Conservation (phyloP, 2,329 filamentous ascomycete genomes). For the Talaromyces piceae region DNA sequence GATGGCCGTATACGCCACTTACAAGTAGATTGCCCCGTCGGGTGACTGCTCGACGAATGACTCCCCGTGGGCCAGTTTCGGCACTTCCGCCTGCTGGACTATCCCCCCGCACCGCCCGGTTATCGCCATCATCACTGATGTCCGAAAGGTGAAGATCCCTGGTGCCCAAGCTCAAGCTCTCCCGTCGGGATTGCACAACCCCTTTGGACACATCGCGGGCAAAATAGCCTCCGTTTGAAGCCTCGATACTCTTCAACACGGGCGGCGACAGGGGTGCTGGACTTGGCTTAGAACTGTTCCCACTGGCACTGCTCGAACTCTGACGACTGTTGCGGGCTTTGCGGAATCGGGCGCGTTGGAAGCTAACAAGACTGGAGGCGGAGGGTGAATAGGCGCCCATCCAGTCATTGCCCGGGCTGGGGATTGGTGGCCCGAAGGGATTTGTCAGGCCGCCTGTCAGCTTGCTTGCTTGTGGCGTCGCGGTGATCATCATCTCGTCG, state of each 20-base stretch:
- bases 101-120: slow-evolving; percentile 23
- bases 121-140: slow-evolving; percentile 72
- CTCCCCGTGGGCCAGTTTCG: slow-evolving; percentile 57
- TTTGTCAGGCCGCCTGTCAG: slow-evolving; percentile 35
- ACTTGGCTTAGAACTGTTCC: slow-evolving; percentile 59
- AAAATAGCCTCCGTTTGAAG: slow-evolving; percentile 48
- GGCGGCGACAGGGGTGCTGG: slow-evolving; percentile 73
- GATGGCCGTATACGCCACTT: slow-evolving; percentile 29
- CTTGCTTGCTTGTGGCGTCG: slow-evolving; percentile 69
- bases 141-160: slow-evolving; percentile 77
- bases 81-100: slow-evolving; percentile 45
- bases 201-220: slow-evolving; percentile 42
- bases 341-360: slow-evolving; percentile 55
- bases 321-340: slow-evolving; percentile 55
- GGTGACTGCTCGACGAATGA: slow-evolving; percentile 76
- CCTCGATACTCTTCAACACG: slow-evolving; percentile 49
- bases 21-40: slow-evolving; percentile 83
- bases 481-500: slow-evolving; percentile 69
- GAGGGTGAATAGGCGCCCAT: slow-evolving; percentile 59
- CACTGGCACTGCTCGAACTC: slow-evolving; percentile 64
- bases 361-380: slow-evolving; percentile 70
- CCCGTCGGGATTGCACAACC: slow-evolving; percentile 56
- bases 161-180: slow-evolving; percentile 85
- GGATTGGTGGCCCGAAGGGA: slow-evolving; percentile 41
- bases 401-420: slow-evolving; percentile 56